Evolutionary conservation across 352 stramenopile genomes (phyloP).

Genomic region (Phytophthora chlamydospora): DNA sequence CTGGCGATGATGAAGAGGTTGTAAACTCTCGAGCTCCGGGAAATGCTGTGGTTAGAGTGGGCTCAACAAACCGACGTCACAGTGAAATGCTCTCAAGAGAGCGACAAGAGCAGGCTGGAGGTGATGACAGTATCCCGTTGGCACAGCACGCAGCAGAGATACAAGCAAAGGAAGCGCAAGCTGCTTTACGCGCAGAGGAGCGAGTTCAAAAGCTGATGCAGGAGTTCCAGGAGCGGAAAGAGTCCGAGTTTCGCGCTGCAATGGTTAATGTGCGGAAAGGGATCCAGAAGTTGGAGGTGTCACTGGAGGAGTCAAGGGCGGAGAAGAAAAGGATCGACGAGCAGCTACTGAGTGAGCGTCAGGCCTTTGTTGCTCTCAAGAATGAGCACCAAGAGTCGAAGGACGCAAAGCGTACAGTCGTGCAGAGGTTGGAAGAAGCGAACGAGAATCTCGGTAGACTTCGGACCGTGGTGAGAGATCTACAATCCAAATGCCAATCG

Average conservation of each 20-base stretch:
- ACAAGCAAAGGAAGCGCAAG: conserved; percentile 55
- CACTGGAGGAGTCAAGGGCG: conserved; percentile 48
- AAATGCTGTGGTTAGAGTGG: conserved; percentile 28
- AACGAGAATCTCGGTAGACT: conserved; percentile 73
- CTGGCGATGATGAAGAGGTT: conserved; percentile 38
- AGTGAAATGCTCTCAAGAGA: conserved; percentile 25
- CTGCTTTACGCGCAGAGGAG: conserved; percentile 57
- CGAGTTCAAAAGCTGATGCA: conserved; percentile 54
- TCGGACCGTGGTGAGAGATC: conserved; percentile 55
- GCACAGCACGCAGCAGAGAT: conserved; percentile 67
- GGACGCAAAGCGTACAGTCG: conserved; percentile 48
- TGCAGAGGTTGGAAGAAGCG: conserved; percentile 69
- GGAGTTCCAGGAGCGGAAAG: conserved; percentile 72
- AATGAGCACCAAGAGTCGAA: conserved; percentile 55
- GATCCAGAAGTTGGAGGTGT: conserved; percentile 70
- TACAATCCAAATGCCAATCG: conserved; percentile 37
- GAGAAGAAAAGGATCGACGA: conserved; percentile 63
- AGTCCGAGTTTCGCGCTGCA: conserved; percentile 63
- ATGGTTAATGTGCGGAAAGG: conserved; percentile 80
- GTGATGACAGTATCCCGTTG: conserved; percentile 40
- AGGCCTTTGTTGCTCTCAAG: conserved; percentile 62
- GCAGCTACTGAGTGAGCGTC: conserved; percentile 53
- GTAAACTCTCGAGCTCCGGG: conserved; percentile 16
- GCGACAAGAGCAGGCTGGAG: conserved; percentile 24
- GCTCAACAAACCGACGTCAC: conserved; percentile 22